Conservation (phyloP, 2,329 filamentous ascomycete genomes). For the Colletotrichum sansevieriae region DNA sequence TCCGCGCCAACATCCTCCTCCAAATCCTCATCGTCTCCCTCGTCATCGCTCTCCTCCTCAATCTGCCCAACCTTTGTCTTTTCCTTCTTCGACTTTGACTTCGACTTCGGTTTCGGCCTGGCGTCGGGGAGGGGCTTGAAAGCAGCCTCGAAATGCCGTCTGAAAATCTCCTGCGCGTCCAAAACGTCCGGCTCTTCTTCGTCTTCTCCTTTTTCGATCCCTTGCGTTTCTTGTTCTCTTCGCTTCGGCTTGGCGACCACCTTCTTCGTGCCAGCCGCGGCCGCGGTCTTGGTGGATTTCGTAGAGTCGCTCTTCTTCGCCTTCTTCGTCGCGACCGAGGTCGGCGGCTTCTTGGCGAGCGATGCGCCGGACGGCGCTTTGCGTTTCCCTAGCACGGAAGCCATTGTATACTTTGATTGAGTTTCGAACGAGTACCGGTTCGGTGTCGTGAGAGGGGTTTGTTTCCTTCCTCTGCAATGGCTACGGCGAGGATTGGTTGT, state of each 20-base stretch:
- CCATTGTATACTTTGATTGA: conserved; percentile 10
- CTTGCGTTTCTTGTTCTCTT: not conserved
- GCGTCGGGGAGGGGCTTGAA: conserved; percentile 77
- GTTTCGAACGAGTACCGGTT: no score
- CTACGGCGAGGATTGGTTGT: no score
- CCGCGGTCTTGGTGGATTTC: not conserved
- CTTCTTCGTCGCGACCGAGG: conserved; percentile 1
- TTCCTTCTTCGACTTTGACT: conserved; percentile 40
- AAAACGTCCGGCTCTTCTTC: conserved; percentile 56
- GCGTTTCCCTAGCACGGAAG: conserved; percentile 42
- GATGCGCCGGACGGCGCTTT: conserved; percentile 34
- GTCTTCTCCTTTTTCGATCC: not conserved
- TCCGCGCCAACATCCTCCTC: conserved; percentile 30
- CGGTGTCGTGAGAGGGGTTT: no score
- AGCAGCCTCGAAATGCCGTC: conserved; percentile 87
- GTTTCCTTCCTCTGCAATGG: no score
- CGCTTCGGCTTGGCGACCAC: no score
- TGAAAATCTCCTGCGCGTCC: conserved; percentile 78
- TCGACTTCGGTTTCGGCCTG: conserved; percentile 26
- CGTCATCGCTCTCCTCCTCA: conserved; percentile 45
- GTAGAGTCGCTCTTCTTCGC: not conserved
- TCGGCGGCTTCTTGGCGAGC: conserved; percentile 6
- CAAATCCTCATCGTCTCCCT: conserved; percentile 49
- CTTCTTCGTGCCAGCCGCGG: no score
- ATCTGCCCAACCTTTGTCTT: conserved; percentile 28